Percentiles rank a stretch among this genome's conserved stretches.
These are phyloP conservation scores for Eremochloa ophiuroides DNA, from an alignment of 176 grass and related monocot species.

Conservation along the genomic window DNA sequence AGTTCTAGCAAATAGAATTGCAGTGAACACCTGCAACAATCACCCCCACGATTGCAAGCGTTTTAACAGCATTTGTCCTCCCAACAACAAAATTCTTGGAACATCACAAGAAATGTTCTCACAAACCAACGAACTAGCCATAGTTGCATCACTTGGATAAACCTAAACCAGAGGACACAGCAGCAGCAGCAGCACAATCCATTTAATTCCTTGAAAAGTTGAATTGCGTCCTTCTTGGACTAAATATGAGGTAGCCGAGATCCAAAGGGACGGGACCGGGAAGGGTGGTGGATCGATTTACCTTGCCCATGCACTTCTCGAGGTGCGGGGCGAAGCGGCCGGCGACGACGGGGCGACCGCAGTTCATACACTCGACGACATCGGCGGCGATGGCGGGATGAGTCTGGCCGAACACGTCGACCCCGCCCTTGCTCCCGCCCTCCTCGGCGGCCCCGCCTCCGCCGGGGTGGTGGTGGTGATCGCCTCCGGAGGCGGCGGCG, in stretches of 20 bases:
- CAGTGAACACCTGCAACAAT: too few relatives aligned
- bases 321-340: conserved; percentile 94
- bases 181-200: neutral
- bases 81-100: too few relatives aligned
- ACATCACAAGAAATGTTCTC: neutral
- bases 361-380: conserved; percentile 88
- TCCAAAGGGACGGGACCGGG: neutral
- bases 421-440: conserved; percentile 60
- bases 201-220: neutral
- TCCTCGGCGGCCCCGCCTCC: conserved; percentile 41
- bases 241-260: neutral
- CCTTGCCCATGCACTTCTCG: conserved; percentile 99
- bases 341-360: conserved; percentile 62
- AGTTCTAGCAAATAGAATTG: too few relatives aligned
- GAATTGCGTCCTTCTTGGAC: neutral
- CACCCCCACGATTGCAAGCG: too few relatives aligned
- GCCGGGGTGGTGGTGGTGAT: neutral
- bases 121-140: neutral
- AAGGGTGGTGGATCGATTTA: conserved; percentile 14
- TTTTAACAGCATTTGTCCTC: neutral
- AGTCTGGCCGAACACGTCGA: conserved; percentile 78
- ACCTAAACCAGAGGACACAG: neutral
- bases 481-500: conserved; percentile 8
- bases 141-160: neutral
- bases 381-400: conserved; percentile 77